A percentile compares a stretch with the other conserved stretches of the same genome.
Evolutionary conservation across 345 rosid genomes (phyloP).

Genomic region (Hibiscus trionum): DNA sequence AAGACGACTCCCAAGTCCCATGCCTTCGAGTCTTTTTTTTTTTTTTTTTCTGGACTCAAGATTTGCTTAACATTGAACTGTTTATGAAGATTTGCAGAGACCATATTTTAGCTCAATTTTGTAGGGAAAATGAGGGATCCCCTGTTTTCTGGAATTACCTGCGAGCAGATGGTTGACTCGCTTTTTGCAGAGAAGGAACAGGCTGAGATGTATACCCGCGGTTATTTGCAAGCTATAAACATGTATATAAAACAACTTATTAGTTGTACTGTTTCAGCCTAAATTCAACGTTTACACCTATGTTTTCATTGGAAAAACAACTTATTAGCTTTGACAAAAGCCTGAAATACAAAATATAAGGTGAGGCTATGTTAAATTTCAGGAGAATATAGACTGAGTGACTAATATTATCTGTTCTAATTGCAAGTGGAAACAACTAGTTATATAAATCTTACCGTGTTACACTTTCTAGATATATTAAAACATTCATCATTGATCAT

Average conservation of each 20-base stretch:
- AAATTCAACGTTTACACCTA: not conserved
- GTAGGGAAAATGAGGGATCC: not conserved
- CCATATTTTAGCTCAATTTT: not conserved
- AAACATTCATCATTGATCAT: not conserved
- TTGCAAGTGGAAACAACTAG: too few relatives aligned
- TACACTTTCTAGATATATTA: not conserved
- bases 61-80: too few relatives aligned
- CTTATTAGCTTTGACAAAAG: not conserved
- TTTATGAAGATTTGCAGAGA: not conserved
- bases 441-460: not conserved
- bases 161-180: slow-evolving; percentile 12
- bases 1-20: not conserved
- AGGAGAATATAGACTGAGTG: not conserved
- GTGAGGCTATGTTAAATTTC: not conserved
- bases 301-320: not conserved
- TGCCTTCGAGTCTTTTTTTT: not conserved
- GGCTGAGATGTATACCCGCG: slow-evolving; percentile 24
- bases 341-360: not conserved
- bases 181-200: slow-evolving; percentile 24
- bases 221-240: slow-evolving; percentile 25
- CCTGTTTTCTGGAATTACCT: slow-evolving; percentile 7
- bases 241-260: not conserved
- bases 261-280: not conserved
- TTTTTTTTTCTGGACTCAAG: not conserved
- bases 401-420: too few relatives aligned